Base-by-base conservation (phyloP, 306 rosid genomes). In the Dalbergia oliveri region DNA sequence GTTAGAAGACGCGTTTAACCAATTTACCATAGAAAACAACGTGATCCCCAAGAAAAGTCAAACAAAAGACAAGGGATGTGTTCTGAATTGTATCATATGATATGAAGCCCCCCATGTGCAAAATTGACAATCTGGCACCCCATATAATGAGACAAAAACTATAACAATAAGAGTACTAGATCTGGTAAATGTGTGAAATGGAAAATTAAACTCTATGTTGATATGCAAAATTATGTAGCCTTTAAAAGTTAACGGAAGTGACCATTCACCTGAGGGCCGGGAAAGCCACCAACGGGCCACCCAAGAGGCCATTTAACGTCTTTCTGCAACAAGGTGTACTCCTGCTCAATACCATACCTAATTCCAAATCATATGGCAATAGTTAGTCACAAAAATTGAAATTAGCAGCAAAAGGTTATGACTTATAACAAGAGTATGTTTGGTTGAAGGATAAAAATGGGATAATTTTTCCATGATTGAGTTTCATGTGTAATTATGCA, bases 261-360 rank as follows among this genome's bases (percentile, higher is more conserved):
- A 75, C 50, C 37, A 33, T 33, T 71, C 4, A 87, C 90, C 88
- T 87, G 88, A 18, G 91, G 94, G 71, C 90, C 91, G 43, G 94
- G 91, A 37, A 35, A 88, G 15, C 94, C 94, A 31, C 94, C 94
- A 60, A 78, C 26, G 9, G 91, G 94, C 94, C 94, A 90, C 3
- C 94, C 94, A 69, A 90, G 43, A 18, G 94, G 94, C 94, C 94
- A 90, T 0, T 82, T 45, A 62, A 78, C 49, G 1, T 90, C 86
- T 44, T 73, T 90, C 86, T 90, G 87, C 80, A 90, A 76, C 84
- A 90, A 72, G 44, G 94, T 88, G 84, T 90, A 90, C 72, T 90
- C 94, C 51, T 90, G 94, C 77, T 90, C 94, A 62, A 90, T 88
- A 54, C 98, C 97, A 72, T 90, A 94, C 98, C 98, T 94, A 87